Base-by-base conservation (phyloP, 2,329 filamentous ascomycete genomes). In the Beauveria pseudobassiana region DNA sequence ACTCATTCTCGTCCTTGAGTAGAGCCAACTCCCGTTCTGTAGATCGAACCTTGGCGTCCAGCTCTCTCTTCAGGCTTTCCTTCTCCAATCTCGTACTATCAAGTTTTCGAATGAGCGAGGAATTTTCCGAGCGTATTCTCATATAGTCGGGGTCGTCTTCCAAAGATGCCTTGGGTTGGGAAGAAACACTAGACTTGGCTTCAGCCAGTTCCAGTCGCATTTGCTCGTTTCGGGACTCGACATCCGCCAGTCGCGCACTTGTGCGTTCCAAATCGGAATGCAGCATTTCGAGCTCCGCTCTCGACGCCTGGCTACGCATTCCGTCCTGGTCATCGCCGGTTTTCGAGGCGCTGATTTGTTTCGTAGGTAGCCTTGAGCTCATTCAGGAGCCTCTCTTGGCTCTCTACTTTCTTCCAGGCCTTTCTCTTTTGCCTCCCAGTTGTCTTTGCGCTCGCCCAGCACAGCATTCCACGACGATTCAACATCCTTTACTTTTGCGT, bases 361-460 rank as follows among this genome's bases (percentile, higher is more conserved):
- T 99, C 95, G 71, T 97, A 97, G 77, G 87, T 97, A 28, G 95
- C 95, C 76, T 97, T 98, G 71, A 98, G 86, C 74, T 99, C 96
- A 70, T 90, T 96, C 67, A 99, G 76, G 45, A 99, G 77, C 7
- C 92, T 87, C 54, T 99, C 95, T 72, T 99, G 93, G 68, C 89
- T 96, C 73, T 97, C 93, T 3, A 96, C 81, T 76, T 97, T 98
- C 93, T 70, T 96, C 92, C 63, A 97, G 76, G 30, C 85, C 87
- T 77, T 90, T 90, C 77, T 99, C 95, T 72, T 96, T 97, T 9
- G 93, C 87, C 59, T 89, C 87, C 95, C 95, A 99, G 71, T 99
- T 99, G 73, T 93, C 91, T 69, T 91, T 89, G 76, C 96, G 97
- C 79, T 99, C 95, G 62, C 90, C 87, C 56, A 99, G 74, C 5